phyloP scores from a whole-genome alignment of 2,329 filamentous ascomycete genomes.

The Ascocoryne sarcoides region DNA sequence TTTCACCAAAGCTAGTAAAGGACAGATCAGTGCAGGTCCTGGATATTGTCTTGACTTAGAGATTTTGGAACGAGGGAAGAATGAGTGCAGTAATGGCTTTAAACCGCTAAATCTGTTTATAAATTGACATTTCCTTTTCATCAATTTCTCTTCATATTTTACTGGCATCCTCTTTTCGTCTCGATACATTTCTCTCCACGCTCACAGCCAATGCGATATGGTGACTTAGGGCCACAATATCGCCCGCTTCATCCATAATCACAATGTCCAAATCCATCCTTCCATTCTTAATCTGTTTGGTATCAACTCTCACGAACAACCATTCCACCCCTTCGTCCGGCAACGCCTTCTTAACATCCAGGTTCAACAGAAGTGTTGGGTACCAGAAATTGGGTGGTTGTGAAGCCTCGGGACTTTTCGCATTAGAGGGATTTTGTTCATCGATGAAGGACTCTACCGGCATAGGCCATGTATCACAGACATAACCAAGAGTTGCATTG shows the following conservation, averaged over 20 bases:
- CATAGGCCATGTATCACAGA: constrained; percentile 59
- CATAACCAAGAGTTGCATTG: constrained; percentile 52
- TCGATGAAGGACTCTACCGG: constrained; percentile 45
- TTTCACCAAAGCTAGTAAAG: too few species aligned
- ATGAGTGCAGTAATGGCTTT: too few species aligned
- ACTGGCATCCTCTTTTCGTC: constrained; percentile 13
- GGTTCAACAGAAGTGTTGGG: constrained; percentile 58
- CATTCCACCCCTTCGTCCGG: constrained; percentile 62
- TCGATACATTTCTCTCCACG: constrained; percentile 48
- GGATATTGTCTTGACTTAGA: too few species aligned
- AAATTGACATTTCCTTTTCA: too few species aligned
- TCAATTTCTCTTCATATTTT: constrained; percentile 15
- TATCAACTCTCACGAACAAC: constrained; percentile 56
- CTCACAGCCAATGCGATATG: constrained; percentile 58
- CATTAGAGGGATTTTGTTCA: constrained; percentile 23
- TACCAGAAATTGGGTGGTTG: constrained; percentile 30
- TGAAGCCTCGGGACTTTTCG: constrained; percentile 10
- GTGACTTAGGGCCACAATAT: constrained; percentile 58
- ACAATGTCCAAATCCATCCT: constrained; percentile 66
- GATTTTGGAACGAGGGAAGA: too few species aligned
- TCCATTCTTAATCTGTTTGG: constrained; percentile 62
- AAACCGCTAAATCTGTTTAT: too few species aligned
- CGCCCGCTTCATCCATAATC: constrained; percentile 53
- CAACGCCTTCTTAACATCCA: constrained; percentile 68
- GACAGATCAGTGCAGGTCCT: too few species aligned